A percentile compares a stretch with the other conserved stretches of the same genome.
These are phyloP conservation scores for Aspergillus awamori DNA, from an alignment of 2,329 filamentous ascomycete species.

Conservation along the genomic window DNA sequence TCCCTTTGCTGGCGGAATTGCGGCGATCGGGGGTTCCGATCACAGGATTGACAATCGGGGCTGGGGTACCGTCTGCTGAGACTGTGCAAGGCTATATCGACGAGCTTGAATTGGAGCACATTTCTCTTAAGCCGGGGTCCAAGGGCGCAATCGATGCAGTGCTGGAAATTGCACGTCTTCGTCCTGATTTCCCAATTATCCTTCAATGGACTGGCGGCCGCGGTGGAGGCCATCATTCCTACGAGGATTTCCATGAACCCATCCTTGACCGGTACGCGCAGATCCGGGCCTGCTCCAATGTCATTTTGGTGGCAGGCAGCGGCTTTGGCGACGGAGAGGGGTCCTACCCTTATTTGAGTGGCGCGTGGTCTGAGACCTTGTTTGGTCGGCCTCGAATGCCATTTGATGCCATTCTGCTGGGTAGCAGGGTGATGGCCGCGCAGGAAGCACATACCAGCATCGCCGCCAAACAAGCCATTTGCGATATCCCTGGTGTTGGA, in stretches of 20 bases:
- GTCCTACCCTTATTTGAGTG: constrained; percentile 2
- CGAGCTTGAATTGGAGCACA: not conserved
- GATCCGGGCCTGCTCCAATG: constrained; percentile 2
- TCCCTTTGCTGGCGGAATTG: not conserved
- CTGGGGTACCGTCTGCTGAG: not conserved
- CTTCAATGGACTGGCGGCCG: constrained; percentile 5
- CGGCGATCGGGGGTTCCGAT: not conserved
- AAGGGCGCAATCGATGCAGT: not conserved
- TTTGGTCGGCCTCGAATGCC: not conserved
- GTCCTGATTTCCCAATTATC: not conserved
- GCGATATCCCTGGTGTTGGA: not conserved
- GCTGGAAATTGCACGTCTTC: not conserved
- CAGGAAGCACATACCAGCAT: not conserved
- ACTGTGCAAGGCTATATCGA: not conserved
- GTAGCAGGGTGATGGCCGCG: constrained; percentile 2
- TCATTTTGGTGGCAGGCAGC: not conserved
- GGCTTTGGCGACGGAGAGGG: not conserved
- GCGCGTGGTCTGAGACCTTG: not conserved
- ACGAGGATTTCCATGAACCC: constrained; percentile 2
- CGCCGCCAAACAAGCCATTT: not conserved
- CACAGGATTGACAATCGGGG: constrained; percentile 1
- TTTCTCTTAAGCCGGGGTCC: not conserved
- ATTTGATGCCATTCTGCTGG: constrained; percentile 1
- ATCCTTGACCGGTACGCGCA: not conserved
- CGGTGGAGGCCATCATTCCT: constrained; percentile 1